Conservation (phyloP, 257 asterid species). For the Cynanchum wilfordii region DNA sequence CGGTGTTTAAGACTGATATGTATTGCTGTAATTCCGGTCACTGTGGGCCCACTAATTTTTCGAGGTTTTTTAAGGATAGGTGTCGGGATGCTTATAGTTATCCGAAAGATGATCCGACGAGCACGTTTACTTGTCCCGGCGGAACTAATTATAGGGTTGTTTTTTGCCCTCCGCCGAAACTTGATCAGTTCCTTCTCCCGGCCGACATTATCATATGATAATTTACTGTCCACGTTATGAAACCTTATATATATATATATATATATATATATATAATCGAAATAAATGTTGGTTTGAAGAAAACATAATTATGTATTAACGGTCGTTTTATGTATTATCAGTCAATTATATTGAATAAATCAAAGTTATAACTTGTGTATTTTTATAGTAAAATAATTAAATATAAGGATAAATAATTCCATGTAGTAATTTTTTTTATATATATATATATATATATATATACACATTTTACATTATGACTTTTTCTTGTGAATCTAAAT, state of each 20-base stretch:
- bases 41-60: constrained; percentile 53
- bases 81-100: constrained; percentile 51
- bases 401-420: no score
- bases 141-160: constrained; percentile 26
- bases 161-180: constrained; percentile 25
- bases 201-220: not conserved
- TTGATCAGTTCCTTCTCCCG: no score
- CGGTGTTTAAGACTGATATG: constrained; percentile 49
- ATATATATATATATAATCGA: not conserved
- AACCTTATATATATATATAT: not conserved
- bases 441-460: no score
- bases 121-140: constrained; percentile 22
- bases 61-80: constrained; percentile 55
- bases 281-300: not conserved
- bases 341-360: no score
- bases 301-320: no score
- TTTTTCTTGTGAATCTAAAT: no score
- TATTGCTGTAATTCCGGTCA: constrained; percentile 61
- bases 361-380: no score
- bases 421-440: no score
- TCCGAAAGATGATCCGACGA: constrained; percentile 31
- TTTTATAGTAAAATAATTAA: no score
- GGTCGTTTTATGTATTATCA: no score
- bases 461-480: no score
- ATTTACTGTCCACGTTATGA: not conserved